Conservation (phyloP, 345 rosid species). For the sweet orange (Citrus sinensis) region DVS_A1.0 CM039164.1:27200001-27200500, state of each 20-base stretch:
- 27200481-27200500: constrained; percentile 54
- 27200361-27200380: neutral
- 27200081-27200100: neutral
- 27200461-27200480: constrained; percentile 62
- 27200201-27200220: constrained; percentile 66
- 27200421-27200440: constrained; percentile 84
- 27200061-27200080: neutral
- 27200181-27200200: constrained; percentile 45
- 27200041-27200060: constrained; percentile 51
- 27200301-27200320: constrained; percentile 28
- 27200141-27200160: neutral
- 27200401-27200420: constrained; percentile 63
- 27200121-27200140: neutral
- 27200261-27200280: constrained; percentile 78
- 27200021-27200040: constrained; percentile 70
- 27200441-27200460: constrained; percentile 72
- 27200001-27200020: constrained; percentile 56
- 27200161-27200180: neutral
- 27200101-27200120: neutral
- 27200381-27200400: neutral
- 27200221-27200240: constrained; percentile 68
- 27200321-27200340: neutral
- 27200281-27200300: constrained; percentile 78
- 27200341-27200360: neutral
- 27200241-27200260: constrained; percentile 70